phyloP scores from a whole-genome alignment of 129 eudicot genomes.

The Oenanthe sinensis region DNA sequence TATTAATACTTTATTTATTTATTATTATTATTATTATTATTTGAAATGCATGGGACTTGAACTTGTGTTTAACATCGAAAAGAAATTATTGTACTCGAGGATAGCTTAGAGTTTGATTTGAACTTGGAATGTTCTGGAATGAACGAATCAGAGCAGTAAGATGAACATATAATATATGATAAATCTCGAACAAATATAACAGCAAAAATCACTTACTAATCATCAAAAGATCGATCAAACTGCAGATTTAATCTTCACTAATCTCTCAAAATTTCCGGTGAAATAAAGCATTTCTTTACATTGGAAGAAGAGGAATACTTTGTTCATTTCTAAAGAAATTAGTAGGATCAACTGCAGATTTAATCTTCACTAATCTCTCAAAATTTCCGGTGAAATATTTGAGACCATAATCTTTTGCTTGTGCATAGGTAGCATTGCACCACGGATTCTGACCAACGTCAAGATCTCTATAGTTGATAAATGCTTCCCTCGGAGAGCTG shows the following conservation, averaged over 20 bases:
- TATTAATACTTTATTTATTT: no score
- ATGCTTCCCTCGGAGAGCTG: slow-evolving; percentile 40
- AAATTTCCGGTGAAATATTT: slow-evolving; percentile 42
- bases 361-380: slow-evolving; percentile 41
- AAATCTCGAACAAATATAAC: no score
- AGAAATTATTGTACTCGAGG: no score
- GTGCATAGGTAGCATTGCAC: background rate
- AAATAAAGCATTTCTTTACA: slow-evolving; percentile 22
- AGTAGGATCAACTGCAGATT: slow-evolving; percentile 32
- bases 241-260: slow-evolving; percentile 37
- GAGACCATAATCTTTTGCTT: slow-evolving; percentile 24
- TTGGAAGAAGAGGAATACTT: slow-evolving; percentile 24
- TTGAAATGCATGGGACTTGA: no score
- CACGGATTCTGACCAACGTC: slow-evolving; percentile 25
- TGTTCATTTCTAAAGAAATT: slow-evolving; percentile 47
- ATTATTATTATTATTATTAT: no score
- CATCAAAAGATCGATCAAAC: no score
- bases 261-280: slow-evolving; percentile 33
- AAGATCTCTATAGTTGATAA: slow-evolving; percentile 44
- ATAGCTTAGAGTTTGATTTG: no score
- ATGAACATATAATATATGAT: no score
- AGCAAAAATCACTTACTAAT: no score
- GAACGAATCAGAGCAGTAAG: no score
- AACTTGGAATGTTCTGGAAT: no score
- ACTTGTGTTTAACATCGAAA: no score